Base-by-base conservation (phyloP, 129 eudicot genomes). In the Flaveria linearis region DNA sequence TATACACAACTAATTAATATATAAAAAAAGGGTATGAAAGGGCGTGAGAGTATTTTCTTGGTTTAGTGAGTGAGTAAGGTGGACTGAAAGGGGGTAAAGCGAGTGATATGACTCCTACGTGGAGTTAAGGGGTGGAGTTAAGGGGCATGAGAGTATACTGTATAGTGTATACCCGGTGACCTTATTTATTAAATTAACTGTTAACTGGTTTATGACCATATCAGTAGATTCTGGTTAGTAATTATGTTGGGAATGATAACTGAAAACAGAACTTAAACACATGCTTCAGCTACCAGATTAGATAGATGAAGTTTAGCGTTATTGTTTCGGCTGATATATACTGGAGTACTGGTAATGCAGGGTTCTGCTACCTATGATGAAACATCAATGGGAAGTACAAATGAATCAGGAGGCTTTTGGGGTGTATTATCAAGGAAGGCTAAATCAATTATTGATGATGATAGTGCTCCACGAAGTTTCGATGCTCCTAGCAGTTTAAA, bases 391-490 rank as follows among this genome's bases (percentile, higher is more conserved):
- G 76, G 50, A 60, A 83, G 80, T 50, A 74, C 85, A 12, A 89
- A 81, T 78, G 96, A 89, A 76, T 71, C 83, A 23, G 84, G 86
- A 61, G 90, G 96, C 12, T 82, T 90, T 71, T 93, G 97, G 98
- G 87, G 96, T 4, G 82, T 86, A 74, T 73, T 92, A 22, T 91
- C 95, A 1, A 86, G 90, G 86, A 87, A 93, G 69, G 96, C 95
- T 47, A 93, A 88, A 84, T 75, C 89, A 13, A 80, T 90, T 76
- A 85, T 90, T 10, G 92, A 93, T 0, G 90, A 89, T 0, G 90
- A 89, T 64, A 52, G 74, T 50, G 43, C 30, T 42, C 47, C 82
- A 68, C 47, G 64, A 16, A 76, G 72, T 9, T 33, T 62, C n/a
- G 76, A 36, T 9, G 4, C 80, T 66, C 57, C 61, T 75, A 65